Evolutionary conservation across 305 asterid genomes (phyloP), one percentile per base, ranked within the genome.

Genomic region (Plantago coronopus): DNA sequence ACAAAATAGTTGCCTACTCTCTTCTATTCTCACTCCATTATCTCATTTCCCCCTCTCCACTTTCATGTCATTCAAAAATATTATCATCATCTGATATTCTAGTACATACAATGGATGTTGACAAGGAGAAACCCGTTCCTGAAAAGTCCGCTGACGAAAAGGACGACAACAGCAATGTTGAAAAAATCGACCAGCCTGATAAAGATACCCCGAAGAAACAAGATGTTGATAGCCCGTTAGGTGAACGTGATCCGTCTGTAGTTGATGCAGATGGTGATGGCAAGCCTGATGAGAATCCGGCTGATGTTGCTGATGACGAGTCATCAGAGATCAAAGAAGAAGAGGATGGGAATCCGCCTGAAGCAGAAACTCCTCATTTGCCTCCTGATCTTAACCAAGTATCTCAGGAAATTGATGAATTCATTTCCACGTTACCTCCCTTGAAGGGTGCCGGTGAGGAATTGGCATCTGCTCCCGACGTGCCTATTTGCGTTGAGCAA

Each of bases 351-450:
- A 23, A 37, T 48, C 21, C 6, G 22, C 22, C 15, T 10, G 43
- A 38, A 38, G 65, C 47, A 17, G 79, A 64, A 13, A 31, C 79
- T n/a, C 64, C 81, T 19, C 78, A 79, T 0, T 25, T 73, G 67
- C 94, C 95, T 20, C 97, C 95, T 14, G 97, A 89, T 79, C 83
- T 91, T 19, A 48, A 42, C 18, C 72, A 79, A 66, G 71, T 91
- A 8, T 78, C 91, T 0, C 70, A 67, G 62, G 88, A 91, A 38
- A 78, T 91, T 4, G 95, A 88, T 66, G 74, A 65, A 14, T 91
- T 58, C 80, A 78, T 86, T 37, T 61, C 81, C 18, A 55, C 76
- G 40, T 53, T 82, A 47, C 21, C 73, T 6, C 47, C 31, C 18
- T 55, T 71, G 1, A 38, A 65, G 53, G 54, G 17, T 11, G 75